phyloP scores from a whole-genome alignment of 345 rosid genomes.

The Toxicodendron radicans region DNA sequence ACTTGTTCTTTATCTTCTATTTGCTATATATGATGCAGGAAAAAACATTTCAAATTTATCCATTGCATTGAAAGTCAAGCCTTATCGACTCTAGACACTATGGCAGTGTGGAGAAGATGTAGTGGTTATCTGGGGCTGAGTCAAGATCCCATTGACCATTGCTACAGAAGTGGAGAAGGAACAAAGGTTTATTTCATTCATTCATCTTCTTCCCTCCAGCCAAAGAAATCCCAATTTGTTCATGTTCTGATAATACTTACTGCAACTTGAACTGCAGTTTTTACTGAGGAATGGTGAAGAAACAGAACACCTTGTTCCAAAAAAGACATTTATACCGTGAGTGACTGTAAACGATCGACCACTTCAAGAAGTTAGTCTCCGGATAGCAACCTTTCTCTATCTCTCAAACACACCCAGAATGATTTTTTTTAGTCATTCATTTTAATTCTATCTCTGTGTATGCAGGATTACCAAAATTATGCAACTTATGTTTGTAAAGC shows the following conservation, averaged over 20 bases:
- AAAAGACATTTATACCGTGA: conserved; percentile 49
- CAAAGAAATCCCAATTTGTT: too few relatives aligned
- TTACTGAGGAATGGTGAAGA: conserved; percentile 31
- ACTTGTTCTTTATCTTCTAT: not conserved
- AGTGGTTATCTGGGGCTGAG: conserved; percentile 19
- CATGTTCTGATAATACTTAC: too few relatives aligned
- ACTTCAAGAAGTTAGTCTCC: conserved; percentile 29
- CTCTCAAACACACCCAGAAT: not conserved
- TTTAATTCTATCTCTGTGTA: not conserved
- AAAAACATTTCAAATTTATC: conserved; percentile 46
- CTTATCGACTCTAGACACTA: not conserved
- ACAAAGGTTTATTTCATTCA: not conserved
- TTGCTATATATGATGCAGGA: conserved; percentile 28
- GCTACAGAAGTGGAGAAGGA: conserved; percentile 48
- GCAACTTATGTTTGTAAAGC: conserved; percentile 35
- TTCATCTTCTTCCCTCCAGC: too few relatives aligned
- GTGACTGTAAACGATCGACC: conserved; percentile 37
- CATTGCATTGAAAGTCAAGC: conserved; percentile 36
- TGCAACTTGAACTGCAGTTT: conserved; percentile 27
- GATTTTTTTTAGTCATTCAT: not conserved
- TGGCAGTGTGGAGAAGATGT: conserved; percentile 34
- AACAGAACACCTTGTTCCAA: conserved; percentile 39
- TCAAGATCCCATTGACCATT: conserved; percentile 31
- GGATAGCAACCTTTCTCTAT: not conserved
- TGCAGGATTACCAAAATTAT: conserved; percentile 35